Percentiles rank a stretch among this genome's conserved stretches.
phyloP scores from a whole-genome alignment of 306 rosid genomes.

The cucumber (Cucumis sativus) region Cucumber_9930_V3 NC_026661.2:10087001-10087500 shows the following conservation, averaged over 20 bases:
- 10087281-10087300: slow-evolving; percentile 97
- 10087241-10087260: slow-evolving; percentile 96
- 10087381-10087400: not conserved
- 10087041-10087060: slow-evolving; percentile 71
- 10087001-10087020: slow-evolving; percentile 99
- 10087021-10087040: slow-evolving; percentile 79
- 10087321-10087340: not conserved
- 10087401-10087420: not conserved
- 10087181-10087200: not conserved
- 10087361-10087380: not conserved
- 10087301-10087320: slow-evolving; percentile 12
- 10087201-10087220: slow-evolving; percentile 49
- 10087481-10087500: not conserved
- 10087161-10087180: slow-evolving; percentile 1
- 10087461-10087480: not conserved
- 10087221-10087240: slow-evolving; percentile 94
- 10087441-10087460: not conserved
- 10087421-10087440: not conserved
- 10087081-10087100: slow-evolving; percentile 84
- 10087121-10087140: slow-evolving; percentile 41
- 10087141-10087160: not conserved
- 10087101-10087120: slow-evolving; percentile 85
- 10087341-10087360: not conserved
- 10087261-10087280: slow-evolving; percentile 56
- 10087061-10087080: slow-evolving; percentile 95